A percentile compares a stretch with the other conserved stretches of the same genome.
Conservation (phyloP, 345 rosid species). For the Eucalyptus sideroxylon region DNA sequence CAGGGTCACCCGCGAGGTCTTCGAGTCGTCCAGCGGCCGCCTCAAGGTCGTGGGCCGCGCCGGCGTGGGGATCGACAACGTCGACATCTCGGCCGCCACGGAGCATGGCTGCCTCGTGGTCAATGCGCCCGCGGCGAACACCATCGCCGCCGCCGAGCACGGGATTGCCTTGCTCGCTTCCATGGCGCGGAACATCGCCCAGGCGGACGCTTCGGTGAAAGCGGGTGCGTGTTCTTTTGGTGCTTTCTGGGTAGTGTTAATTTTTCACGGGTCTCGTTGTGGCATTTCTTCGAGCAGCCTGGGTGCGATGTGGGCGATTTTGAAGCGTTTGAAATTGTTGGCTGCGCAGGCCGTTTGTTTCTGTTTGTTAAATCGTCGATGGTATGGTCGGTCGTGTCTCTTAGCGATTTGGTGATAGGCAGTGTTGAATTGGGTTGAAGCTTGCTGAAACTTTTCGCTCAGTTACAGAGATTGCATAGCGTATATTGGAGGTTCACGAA, state of each 20-base stretch:
- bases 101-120: slow-evolving; percentile 36
- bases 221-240: slow-evolving; percentile 13
- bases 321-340: neutral
- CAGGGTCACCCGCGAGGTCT: slow-evolving; percentile 25
- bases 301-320: neutral
- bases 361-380: neutral
- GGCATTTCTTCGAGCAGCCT: neutral
- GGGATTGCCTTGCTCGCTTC: slow-evolving; percentile 25
- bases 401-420: neutral
- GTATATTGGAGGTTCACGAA: neutral
- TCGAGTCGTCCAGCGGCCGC: slow-evolving; percentile 24
- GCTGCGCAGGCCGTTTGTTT: neutral
- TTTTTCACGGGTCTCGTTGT: neutral
- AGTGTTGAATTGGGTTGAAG: neutral
- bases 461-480: neutral
- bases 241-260: neutral
- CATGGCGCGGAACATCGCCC: slow-evolving; percentile 30
- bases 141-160: slow-evolving; percentile 37
- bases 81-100: slow-evolving; percentile 32
- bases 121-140: slow-evolving; percentile 36
- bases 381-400: neutral
- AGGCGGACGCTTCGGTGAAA: slow-evolving; percentile 36
- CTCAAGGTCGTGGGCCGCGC: slow-evolving; percentile 34
- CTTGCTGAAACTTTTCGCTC: neutral
- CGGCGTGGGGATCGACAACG: slow-evolving; percentile 40